Conservation (phyloP, 2,329 filamentous ascomycete genomes). For the Ophiostoma sp. region DNA sequence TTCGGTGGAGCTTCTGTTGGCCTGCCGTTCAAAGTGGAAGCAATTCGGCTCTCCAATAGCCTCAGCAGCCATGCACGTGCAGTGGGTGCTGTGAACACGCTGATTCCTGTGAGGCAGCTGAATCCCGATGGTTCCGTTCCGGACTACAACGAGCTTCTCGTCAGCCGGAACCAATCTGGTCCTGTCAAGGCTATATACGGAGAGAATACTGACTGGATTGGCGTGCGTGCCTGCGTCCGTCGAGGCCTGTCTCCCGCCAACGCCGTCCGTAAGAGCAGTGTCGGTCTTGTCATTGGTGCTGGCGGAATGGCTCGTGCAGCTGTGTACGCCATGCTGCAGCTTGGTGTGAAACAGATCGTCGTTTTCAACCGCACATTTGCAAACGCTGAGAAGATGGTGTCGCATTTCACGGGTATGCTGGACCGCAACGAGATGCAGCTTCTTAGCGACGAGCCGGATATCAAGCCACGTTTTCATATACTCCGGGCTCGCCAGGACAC, state of each 20-base stretch:
- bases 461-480: conserved; percentile 39
- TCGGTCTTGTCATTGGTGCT: conserved; percentile 54
- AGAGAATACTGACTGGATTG: conserved; percentile 39
- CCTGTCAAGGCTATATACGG: conserved; percentile 60
- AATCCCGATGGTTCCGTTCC: conserved; percentile 31
- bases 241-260: conserved; percentile 64
- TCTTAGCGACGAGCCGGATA: conserved; percentile 24
- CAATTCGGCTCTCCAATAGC: conserved; percentile 58
- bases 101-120: conserved; percentile 57
- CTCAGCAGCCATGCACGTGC: conserved; percentile 63
- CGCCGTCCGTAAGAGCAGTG: conserved; percentile 49
- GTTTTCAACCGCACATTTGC: conserved; percentile 61
- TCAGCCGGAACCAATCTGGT: conserved; percentile 55
- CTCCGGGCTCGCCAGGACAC: conserved; percentile 50
- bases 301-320: conserved; percentile 70
- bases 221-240: conserved; percentile 51
- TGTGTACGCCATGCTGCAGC: conserved; percentile 65
- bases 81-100: conserved; percentile 67
- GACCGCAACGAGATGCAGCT: conserved; percentile 33
- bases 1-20: conserved; percentile 65
- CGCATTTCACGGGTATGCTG: conserved; percentile 58
- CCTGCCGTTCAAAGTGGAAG: conserved; percentile 64
- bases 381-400: conserved; percentile 57
- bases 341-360: conserved; percentile 68
- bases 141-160: conserved; percentile 40